phyloP scores from a whole-genome alignment of 1,284 basidiomycete species.

The Fomitopsis betulina region DNA sequence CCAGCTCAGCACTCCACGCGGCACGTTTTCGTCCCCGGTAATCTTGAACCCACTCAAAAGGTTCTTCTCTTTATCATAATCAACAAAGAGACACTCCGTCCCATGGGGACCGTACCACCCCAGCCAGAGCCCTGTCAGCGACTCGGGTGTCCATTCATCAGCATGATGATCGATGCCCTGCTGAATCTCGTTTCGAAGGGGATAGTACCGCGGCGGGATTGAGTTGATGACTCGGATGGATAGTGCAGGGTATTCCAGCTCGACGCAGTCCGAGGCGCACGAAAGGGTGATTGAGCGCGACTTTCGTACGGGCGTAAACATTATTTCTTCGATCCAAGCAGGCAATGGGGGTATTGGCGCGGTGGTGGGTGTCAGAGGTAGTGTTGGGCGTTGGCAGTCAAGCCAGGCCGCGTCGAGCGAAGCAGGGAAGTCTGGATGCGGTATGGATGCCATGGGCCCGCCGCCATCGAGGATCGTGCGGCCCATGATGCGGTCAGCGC shows the following conservation, averaged over 20 bases:
- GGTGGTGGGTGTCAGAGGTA: slow-evolving; percentile 8
- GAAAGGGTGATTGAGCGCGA: slow-evolving; percentile 12
- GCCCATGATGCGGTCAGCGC: neutral
- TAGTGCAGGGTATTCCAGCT: slow-evolving; percentile 12
- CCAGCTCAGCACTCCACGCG: slow-evolving; percentile 10
- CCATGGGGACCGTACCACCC: slow-evolving; percentile 23
- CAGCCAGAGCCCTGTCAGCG: slow-evolving; percentile 24
- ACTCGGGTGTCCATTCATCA: slow-evolving; percentile 13
- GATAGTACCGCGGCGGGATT: slow-evolving; percentile 20
- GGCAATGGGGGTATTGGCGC: neutral
- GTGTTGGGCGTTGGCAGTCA: slow-evolving; percentile 1
- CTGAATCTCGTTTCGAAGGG: slow-evolving; percentile 12
- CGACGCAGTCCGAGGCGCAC: slow-evolving; percentile 11
- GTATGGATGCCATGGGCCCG: neutral
- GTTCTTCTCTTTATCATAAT: slow-evolving; percentile 6
- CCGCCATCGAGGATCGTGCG: neutral
- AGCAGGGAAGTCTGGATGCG: neutral
- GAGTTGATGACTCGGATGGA: slow-evolving; percentile 14
- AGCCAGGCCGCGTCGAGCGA: slow-evolving; percentile 6
- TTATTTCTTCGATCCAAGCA: neutral
- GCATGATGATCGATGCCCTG: slow-evolving; percentile 7
- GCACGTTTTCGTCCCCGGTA: slow-evolving; percentile 10
- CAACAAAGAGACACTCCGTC: slow-evolving; percentile 21
- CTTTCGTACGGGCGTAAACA: slow-evolving; percentile 6
- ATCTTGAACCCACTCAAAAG: slow-evolving; percentile 1